Conservation (phyloP, 768 basidiomycete genomes). For the Pleurotus platypus region DNA sequence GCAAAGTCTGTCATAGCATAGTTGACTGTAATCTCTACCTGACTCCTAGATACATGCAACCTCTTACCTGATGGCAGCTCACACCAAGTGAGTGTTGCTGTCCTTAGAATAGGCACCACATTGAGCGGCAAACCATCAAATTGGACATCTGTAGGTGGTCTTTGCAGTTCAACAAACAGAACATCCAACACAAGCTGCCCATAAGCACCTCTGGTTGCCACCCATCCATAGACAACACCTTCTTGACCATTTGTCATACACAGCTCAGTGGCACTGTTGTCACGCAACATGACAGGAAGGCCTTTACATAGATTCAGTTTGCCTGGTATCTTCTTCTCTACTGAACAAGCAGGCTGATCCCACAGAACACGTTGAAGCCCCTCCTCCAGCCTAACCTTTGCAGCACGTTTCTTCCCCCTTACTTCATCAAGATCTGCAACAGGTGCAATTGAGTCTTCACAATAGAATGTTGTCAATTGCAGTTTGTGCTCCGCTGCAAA, state of each 20-base stretch:
- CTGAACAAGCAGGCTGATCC: too few species aligned
- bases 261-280: slow-evolving; percentile 26
- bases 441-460: slow-evolving; percentile 15
- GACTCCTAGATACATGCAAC: slow-evolving; percentile 15
- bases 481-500: slow-evolving; percentile 27
- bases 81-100: slow-evolving; percentile 4
- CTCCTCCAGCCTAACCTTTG: too few species aligned
- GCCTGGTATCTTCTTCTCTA: slow-evolving; percentile 18
- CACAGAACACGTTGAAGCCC: too few species aligned
- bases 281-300: slow-evolving; percentile 27
- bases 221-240: slow-evolving; percentile 5
- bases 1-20: slow-evolving; percentile 32
- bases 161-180: slow-evolving; percentile 12
- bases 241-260: slow-evolving; percentile 17
- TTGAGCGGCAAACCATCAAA: slow-evolving; percentile 12
- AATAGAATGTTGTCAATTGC: slow-evolving; percentile 22
- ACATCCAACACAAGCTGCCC: slow-evolving; percentile 9
- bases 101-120: slow-evolving; percentile 16
- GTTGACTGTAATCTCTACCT: slow-evolving; percentile 22
- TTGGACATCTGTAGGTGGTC: slow-evolving; percentile 7
- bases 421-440: neutral
- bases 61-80: slow-evolving; percentile 11
- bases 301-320: slow-evolving; percentile 26
- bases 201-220: neutral
- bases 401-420: neutral